phyloP scores from a whole-genome alignment of 2,329 filamentous ascomycete species.

The Botrytis byssoidea region DNA sequence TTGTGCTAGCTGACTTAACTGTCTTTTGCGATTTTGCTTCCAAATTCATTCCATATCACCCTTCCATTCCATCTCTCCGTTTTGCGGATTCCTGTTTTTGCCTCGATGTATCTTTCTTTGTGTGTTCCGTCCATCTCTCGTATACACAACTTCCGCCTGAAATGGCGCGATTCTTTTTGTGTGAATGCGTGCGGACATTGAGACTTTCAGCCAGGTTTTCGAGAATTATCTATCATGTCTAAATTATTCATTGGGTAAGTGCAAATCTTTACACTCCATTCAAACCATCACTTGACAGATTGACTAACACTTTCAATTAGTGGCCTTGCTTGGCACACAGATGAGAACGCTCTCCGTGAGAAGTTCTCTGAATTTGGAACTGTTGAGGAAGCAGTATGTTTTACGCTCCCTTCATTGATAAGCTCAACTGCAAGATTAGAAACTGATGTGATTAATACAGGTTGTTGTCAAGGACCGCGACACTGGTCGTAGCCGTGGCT shows the following conservation, averaged over 20 bases:
- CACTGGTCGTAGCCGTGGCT: conserved; percentile 93
- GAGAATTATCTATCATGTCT: conserved; percentile 61
- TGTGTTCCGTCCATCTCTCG: conserved; percentile 37
- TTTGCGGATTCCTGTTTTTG: conserved; percentile 39
- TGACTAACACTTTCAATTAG: conserved; percentile 46
- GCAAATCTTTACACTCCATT: conserved; percentile 10
- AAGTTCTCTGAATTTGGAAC: conserved; percentile 92
- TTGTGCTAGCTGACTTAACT: conserved; percentile 37
- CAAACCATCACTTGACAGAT: conserved; percentile 7
- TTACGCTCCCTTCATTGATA: conserved; percentile 17
- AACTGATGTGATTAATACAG: conserved; percentile 47
- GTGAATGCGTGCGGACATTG: conserved; percentile 42
- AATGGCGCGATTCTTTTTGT: conserved; percentile 37
- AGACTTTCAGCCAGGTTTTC: conserved; percentile 41
- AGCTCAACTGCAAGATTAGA: conserved; percentile 25
- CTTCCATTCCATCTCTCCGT: conserved; percentile 35
- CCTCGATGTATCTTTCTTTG: conserved; percentile 42
- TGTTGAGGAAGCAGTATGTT: conserved; percentile 92
- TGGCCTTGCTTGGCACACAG: conserved; percentile 97
- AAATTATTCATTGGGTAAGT: conserved; percentile 94
- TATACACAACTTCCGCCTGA: conserved; percentile 36
- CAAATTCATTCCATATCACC: conserved; percentile 28
- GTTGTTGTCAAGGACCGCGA: conserved; percentile 98
- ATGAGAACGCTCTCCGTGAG: conserved; percentile 78
- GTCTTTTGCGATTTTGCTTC: conserved; percentile 29